Evolutionary conservation across 2,329 filamentous ascomycete species (phyloP), one percentile per base, ranked within the genome.

Genomic region (Epichloe glyceriae): DNA sequence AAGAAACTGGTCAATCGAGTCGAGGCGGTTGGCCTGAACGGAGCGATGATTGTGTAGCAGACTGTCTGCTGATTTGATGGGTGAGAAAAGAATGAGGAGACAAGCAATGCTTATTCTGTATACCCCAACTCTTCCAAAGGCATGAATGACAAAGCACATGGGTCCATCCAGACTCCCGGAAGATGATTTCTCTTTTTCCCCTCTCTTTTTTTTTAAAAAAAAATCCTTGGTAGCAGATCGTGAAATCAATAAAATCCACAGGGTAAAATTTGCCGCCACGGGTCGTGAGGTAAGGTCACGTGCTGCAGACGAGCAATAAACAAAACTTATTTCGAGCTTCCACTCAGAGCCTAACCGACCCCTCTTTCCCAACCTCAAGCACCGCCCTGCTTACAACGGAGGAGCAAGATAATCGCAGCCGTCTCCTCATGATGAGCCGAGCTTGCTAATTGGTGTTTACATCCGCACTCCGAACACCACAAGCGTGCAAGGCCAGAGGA

Each of bases 1-100:
- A 97, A 96, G 80, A 90, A 88, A 67, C 73, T 96, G 62, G 80
- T 96, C 22, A 83, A 80, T 41, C 80, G 84, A 60, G 69, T 91
- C 53, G 90, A 94, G 67, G 74, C 74, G 15, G 72, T 71, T n/a
- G 72, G 74, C 2, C 64, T 73, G 40, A 75, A 74, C 47, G 73
- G 72, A n/a, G 69, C 68, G 17, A 67, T 72, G 56, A 49, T 49
- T 19, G 52, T 52, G 33, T 52, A 51, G 37, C 49, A 51, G 43
- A 30, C 34, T 10, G 8, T 30, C 26, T 10, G 17, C n/a, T 19
- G 15, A 6, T 3, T 17, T 14, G 8, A n/a, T 19, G n/a, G n/a
- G 20, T 26, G 4, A 20, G 35, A 22, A 17, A 20, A 33, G 10
- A 30, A n/a, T 7, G 30, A 17, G 6, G 11, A 8, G 12, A 17